Evolutionary conservation across 257 asterid genomes (phyloP), one percentile per base, ranked within the genome.

Genomic region (Solanum etuberosum): DNA sequence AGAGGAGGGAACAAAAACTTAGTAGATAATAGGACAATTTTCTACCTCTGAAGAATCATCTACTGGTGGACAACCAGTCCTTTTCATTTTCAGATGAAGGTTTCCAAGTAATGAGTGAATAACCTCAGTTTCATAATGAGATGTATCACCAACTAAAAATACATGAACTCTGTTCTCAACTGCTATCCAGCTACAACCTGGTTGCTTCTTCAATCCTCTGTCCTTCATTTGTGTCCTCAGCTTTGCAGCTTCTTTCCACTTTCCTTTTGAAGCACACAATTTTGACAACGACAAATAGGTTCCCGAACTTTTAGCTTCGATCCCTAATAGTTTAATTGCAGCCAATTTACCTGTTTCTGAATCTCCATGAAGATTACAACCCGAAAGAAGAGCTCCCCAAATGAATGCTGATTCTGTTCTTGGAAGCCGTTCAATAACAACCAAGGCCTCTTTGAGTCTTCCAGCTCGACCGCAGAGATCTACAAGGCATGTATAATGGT

Each of bases 181-280:
- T 87, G 90, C 93, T 88, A 94, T 91, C 97, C 97, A 94, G 87
- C 95, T 93, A 70, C 97, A 92, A 34, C 95, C 96, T 23, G 98
- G 96, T 86, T 93, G 95, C 85, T 91, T 93, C 91, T 93, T 94
- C 88, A 92, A 48, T 59, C 98, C 94, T 73, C 27, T 89, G 13
- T 83, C 91, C 90, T 90, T 92, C 98, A 94, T 91, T 86, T 89
- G 91, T 91, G 38, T n/a, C 91, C 91, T 91, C 90, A 92, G 61
- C 70, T 67, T 65, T 87, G 92, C 94, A 72, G 94, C 94, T 89
- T 92, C 93, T 61, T 61, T 87, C 91, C 88, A 89, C 83, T 86
- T 88, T 86, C 94, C 94, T 11, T 85, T 83, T 21, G 61, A 87
- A 35, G 85, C 84, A 38, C 86, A 92, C 37, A 89, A 72, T 83